Percentiles rank a stretch among this genome's conserved stretches.
These are phyloP conservation scores for Talaromyces pinophilus DNA, from an alignment of 2,329 filamentous ascomycete species.

Conservation along the genomic window DNA sequence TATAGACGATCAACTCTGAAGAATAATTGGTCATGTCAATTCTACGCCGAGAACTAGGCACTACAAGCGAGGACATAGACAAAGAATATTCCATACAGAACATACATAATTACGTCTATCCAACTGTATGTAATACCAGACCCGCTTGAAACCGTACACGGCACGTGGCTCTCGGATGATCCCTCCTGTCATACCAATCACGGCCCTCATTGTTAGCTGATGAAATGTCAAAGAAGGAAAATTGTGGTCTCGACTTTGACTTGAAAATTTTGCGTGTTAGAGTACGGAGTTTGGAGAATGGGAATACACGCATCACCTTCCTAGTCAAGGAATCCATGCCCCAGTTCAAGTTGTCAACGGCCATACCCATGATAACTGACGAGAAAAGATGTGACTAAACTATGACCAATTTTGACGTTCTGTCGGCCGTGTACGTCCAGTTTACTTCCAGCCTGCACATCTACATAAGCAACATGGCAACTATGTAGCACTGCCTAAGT, in stretches of 20 bases:
- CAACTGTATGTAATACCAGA: not conserved
- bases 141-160: not conserved
- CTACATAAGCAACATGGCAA: not conserved
- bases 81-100: not conserved
- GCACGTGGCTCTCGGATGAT: slow-evolving; percentile 1
- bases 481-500: not conserved
- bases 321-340: not conserved
- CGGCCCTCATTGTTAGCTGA: not conserved
- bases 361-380: not conserved
- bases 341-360: not conserved
- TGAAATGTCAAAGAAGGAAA: not conserved
- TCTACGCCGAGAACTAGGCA: not conserved
- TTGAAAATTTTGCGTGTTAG: not conserved
- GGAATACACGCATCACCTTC: not conserved
- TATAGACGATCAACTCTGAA: not conserved
- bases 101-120: not conserved
- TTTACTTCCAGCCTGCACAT: not conserved
- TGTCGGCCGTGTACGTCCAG: not conserved
- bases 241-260: not conserved
- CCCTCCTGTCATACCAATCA: not conserved
- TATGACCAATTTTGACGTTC: not conserved
- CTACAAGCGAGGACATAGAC: not conserved
- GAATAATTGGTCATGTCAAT: not conserved
- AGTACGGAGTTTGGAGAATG: not conserved
- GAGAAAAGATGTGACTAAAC: not conserved